Evolutionary conservation across 2,329 filamentous ascomycete species (phyloP).

Genomic region (Verticillium alfalfae): DNA sequence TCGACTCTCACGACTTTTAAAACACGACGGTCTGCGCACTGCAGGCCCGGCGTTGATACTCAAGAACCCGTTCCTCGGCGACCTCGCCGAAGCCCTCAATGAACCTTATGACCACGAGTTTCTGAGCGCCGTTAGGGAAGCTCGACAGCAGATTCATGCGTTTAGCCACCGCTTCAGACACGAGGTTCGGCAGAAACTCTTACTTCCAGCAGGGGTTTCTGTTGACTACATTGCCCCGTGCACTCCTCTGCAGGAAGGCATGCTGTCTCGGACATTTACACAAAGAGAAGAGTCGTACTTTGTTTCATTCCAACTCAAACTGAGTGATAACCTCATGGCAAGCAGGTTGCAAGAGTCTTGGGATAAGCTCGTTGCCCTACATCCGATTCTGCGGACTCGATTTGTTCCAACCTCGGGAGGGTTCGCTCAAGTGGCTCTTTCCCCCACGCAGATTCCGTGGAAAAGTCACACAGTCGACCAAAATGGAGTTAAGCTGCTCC

Average conservation of each 20-base stretch:
- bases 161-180: slow-evolving; percentile 57
- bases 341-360: slow-evolving; percentile 52
- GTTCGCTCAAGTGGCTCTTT: slow-evolving; percentile 66
- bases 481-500: slow-evolving; percentile 20
- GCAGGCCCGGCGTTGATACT: slow-evolving; percentile 65
- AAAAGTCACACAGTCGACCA: slow-evolving; percentile 21
- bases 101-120: slow-evolving; percentile 8
- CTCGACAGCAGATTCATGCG: slow-evolving; percentile 57
- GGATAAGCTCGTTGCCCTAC: slow-evolving; percentile 39
- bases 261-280: slow-evolving; percentile 65
- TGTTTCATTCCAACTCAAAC: slow-evolving; percentile 62
- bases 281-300: slow-evolving; percentile 63
- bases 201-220: slow-evolving; percentile 20
- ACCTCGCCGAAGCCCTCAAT: slow-evolving; percentile 35
- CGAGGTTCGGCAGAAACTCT: slow-evolving; percentile 36
- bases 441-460: slow-evolving; percentile 36
- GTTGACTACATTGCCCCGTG: slow-evolving; percentile 77
- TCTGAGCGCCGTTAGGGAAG: slow-evolving; percentile 30
- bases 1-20: slow-evolving; percentile 60
- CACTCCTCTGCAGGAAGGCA: slow-evolving; percentile 80
- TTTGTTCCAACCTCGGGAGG: slow-evolving; percentile 73
- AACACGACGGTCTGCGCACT: slow-evolving; percentile 51
- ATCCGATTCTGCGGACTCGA: slow-evolving; percentile 64
- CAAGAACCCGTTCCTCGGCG: slow-evolving; percentile 47
- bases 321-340: slow-evolving; percentile 40